Evolutionary conservation across 495 filamentous ascomycete genomes (phyloP), one percentile per base, ranked within the genome.

Genomic region (Xeromyces bisporus): DNA sequence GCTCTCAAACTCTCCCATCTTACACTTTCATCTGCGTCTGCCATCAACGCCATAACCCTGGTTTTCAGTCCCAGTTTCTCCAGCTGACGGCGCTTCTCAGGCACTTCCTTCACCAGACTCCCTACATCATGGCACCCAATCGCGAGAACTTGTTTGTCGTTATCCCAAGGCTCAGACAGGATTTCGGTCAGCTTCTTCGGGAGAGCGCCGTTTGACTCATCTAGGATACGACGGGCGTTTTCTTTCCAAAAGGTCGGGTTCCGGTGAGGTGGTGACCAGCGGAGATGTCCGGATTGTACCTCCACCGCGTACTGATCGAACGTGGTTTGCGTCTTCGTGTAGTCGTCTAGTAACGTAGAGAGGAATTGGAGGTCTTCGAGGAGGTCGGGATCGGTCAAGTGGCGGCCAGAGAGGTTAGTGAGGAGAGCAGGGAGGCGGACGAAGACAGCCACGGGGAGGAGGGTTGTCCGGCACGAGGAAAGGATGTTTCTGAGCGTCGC

Each of bases 61-160:
- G 67, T 67, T 66, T 99, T 97, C 33, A 96, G 52, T 1, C 91
- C 87, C n/a, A 84, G 46, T 50, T 77, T 83, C 66, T 96, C 89
- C 43, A 94, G 62, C 53, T 80, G 75, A 18, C 55, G 54, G 39
- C 86, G 63, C 53, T 76, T 80, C 56, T 92, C 87, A 3, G 89
- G 83, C 29, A 86, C 75, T 55, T 91, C 85, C 44, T 80, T 84
- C 15, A 97, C 87, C 32, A 97, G 57, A 34, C 62, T 76, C 9
- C 83, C 86, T 12, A 96, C 67, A 51, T 97, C 89, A 46, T 94
- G 94, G 55, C 85, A 94, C 13, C 77, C 91, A 50, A 96, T 89
- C 0, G 91, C 89, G 37, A 97, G 65, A 13, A 96, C 87, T 43
- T 89, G 79, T 62, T 93, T 94, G 53, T 96, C 91, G 35, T 73